Percentiles rank a stretch among this genome's conserved stretches.
These are phyloP conservation scores for Pezicula carpinea DNA, from an alignment of 2,329 filamentous ascomycete species.

Conservation along the genomic window DNA sequence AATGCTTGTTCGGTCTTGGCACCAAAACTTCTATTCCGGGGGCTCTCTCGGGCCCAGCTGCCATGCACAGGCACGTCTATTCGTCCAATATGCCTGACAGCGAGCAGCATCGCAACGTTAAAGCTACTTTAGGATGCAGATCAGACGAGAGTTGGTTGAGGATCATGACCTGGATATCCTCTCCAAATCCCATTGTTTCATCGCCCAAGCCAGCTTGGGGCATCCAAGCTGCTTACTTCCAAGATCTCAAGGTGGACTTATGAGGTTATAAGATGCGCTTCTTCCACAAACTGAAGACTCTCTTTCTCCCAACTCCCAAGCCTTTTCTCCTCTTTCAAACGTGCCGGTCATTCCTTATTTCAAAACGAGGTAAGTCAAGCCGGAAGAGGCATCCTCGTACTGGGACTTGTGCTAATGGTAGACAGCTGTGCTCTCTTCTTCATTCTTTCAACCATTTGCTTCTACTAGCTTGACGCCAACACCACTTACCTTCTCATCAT, in stretches of 20 bases:
- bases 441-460: slow-evolving; percentile 17
- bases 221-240: slow-evolving; percentile 5
- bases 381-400: neutral
- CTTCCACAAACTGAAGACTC: slow-evolving; percentile 4
- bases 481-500: slow-evolving; percentile 27
- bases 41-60: slow-evolving; percentile 1
- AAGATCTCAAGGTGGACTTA: slow-evolving; percentile 4
- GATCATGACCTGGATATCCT: slow-evolving; percentile 4
- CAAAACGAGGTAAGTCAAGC: slow-evolving; percentile 19
- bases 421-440: slow-evolving; percentile 25
- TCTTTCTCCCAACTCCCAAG: slow-evolving; percentile 12
- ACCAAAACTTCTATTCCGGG: slow-evolving; percentile 6
- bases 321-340: slow-evolving; percentile 11
- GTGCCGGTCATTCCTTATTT: slow-evolving; percentile 22
- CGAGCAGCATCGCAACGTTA: slow-evolving; percentile 7
- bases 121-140: slow-evolving; percentile 17
- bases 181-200: slow-evolving; percentile 14
- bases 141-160: slow-evolving; percentile 22
- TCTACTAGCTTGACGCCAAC: slow-evolving; percentile 18
- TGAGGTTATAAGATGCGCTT: slow-evolving; percentile 13
- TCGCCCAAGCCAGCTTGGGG: slow-evolving; percentile 4
- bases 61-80: slow-evolving; percentile 8
- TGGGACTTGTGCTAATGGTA: slow-evolving; percentile 10
- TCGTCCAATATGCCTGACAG: slow-evolving; percentile 12
- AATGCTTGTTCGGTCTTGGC: slow-evolving; percentile 5